Conservation (phyloP, 1,284 basidiomycete genomes). For the Golubevia sp. region DNA sequence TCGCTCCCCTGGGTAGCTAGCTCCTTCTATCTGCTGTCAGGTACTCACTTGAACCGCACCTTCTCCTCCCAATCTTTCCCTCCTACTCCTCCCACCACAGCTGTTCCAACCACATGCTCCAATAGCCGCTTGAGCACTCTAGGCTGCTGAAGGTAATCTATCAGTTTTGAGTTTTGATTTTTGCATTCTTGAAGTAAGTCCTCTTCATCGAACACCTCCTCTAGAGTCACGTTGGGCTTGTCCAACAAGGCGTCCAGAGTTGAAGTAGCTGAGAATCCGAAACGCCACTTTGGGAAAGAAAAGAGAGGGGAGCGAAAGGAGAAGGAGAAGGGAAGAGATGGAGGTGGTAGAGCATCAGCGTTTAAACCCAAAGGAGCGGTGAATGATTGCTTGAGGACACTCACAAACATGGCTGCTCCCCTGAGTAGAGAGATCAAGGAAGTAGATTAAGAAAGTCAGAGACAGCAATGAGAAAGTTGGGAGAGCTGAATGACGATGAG, state of each 20-base stretch:
- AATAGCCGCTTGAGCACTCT: conserved; percentile 46
- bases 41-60: conserved; percentile 54
- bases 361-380: too few relatives aligned
- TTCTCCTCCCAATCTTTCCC: conserved; percentile 56
- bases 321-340: background rate
- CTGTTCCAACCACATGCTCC: conserved; percentile 55
- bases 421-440: background rate
- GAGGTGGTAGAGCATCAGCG: background rate
- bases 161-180: conserved; percentile 51
- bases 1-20: too few relatives aligned
- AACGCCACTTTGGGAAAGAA: conserved; percentile 37
- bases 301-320: background rate
- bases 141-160: conserved; percentile 46
- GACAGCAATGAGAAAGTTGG: too few relatives aligned
- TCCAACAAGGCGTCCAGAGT: conserved; percentile 53
- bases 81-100: conserved; percentile 38
- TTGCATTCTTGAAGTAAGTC: conserved; percentile 59
- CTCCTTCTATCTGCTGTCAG: too few relatives aligned
- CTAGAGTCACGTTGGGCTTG: conserved; percentile 47
- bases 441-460: background rate
- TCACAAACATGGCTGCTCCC: conserved; percentile 4
- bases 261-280: conserved; percentile 53
- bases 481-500: too few relatives aligned
- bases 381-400: too few relatives aligned
- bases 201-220: conserved; percentile 56